A percentile compares a stretch with the other conserved stretches of the same genome.
These are phyloP conservation scores for Caryopteris hybrid DNA, from an alignment of 305 asterid genomes.

Conservation along the genomic window DNA sequence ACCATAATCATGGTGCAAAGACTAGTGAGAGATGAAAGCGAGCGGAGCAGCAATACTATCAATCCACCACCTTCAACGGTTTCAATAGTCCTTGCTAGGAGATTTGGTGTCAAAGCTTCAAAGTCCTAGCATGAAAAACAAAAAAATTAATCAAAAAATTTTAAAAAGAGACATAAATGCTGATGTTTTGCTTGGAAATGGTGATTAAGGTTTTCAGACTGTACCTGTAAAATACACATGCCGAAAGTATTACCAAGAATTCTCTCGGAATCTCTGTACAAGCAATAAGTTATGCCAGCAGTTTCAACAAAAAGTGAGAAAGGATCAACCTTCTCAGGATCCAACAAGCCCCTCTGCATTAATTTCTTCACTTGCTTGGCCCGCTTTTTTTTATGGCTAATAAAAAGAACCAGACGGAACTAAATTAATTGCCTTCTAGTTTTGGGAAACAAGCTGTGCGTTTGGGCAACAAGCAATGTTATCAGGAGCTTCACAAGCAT, in stretches of 20 bases:
- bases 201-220: constrained; percentile 1
- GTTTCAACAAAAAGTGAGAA: constrained; percentile 73
- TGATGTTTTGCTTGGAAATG: background rate
- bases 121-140: constrained; percentile 53
- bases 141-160: background rate
- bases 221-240: constrained; percentile 97
- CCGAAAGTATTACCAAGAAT: constrained; percentile 91
- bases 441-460: background rate
- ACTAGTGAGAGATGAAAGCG: constrained; percentile 81
- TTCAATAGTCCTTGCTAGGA: constrained; percentile 94
- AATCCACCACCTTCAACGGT: constrained; percentile 99
- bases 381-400: constrained; percentile 76
- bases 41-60: constrained; percentile 80
- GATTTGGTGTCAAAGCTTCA: constrained; percentile 94
- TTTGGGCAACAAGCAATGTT: background rate
- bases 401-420: background rate
- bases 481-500: background rate
- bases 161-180: background rate
- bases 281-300: constrained; percentile 68
- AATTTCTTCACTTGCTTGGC: constrained; percentile 70
- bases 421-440: background rate
- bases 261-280: constrained; percentile 84
- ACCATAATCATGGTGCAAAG: constrained; percentile 96
- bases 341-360: constrained; percentile 57
- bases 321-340: constrained; percentile 68